phyloP scores from a whole-genome alignment of 2,329 filamentous ascomycete genomes.

The Emydomyces testavorans region DNA sequence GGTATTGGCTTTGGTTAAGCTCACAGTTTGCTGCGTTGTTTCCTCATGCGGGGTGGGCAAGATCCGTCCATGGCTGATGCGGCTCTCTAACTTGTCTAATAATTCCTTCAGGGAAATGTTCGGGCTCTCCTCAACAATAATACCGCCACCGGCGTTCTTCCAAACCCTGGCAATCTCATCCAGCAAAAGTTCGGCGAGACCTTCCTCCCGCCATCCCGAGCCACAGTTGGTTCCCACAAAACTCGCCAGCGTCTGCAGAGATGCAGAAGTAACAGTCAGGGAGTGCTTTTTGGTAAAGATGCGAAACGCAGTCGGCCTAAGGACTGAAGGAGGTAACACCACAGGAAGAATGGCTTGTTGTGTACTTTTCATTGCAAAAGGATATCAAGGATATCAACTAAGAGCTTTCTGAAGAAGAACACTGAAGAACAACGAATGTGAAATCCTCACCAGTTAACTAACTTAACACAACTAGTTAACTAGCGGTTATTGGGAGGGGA shows the following conservation, averaged over 20 bases:
- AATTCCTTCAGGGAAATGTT: constrained; percentile 62
- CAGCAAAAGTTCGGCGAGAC: constrained; percentile 78
- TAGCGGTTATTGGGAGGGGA: too few relatives aligned
- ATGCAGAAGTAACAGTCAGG: constrained; percentile 76
- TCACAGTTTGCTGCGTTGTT: neutral
- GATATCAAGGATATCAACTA: too few relatives aligned
- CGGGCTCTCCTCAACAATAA: constrained; percentile 76
- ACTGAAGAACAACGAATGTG: too few relatives aligned
- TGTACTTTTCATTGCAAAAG: neutral
- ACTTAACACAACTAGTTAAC: too few relatives aligned
- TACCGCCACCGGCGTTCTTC: constrained; percentile 79
- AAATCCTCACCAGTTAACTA: too few relatives aligned
- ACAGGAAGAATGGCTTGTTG: constrained; percentile 66
- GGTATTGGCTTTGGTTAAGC: neutral
- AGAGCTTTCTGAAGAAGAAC: too few relatives aligned
- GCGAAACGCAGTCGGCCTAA: constrained; percentile 83
- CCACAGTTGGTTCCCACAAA: constrained; percentile 93
- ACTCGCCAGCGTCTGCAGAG: constrained; percentile 68
- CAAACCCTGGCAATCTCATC: constrained; percentile 85
- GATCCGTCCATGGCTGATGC: constrained; percentile 68
- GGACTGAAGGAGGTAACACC: constrained; percentile 70
- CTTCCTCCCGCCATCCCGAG: constrained; percentile 91
- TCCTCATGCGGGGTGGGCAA: constrained; percentile 7
- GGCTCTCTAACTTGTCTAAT: constrained; percentile 69
- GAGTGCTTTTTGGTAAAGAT: constrained; percentile 98